These are phyloP conservation scores for Sugiyamaella americana DNA, from an alignment of 805 yeast genomes.

Conservation along the genomic window DNA sequence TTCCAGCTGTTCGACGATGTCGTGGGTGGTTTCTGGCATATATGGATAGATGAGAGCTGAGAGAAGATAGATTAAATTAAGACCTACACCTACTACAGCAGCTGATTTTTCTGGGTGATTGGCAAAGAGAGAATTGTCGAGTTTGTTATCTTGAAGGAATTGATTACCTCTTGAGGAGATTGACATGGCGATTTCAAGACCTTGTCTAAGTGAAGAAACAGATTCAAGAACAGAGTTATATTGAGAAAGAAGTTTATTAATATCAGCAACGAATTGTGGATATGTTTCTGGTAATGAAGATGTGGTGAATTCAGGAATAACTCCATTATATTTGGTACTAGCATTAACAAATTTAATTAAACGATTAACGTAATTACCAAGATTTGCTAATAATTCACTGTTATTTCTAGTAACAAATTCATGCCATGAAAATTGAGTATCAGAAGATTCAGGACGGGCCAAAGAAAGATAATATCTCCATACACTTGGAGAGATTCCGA, in stretches of 20 bases:
- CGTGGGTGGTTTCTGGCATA: constrained; percentile 76
- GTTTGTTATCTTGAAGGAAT: constrained; percentile 92
- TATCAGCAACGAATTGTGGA: constrained; percentile 39
- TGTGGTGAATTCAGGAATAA: constrained; percentile 59
- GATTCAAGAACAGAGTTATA: constrained; percentile 72
- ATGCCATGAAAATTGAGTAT: constrained; percentile 95
- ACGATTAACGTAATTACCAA: constrained; percentile 96
- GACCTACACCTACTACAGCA: constrained; percentile 87
- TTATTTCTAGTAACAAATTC: constrained; percentile 93
- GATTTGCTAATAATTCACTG: constrained; percentile 86
- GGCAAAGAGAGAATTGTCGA: constrained; percentile 79
- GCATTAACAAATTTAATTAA: constrained; percentile 83
- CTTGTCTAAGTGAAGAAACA: constrained; percentile 69
- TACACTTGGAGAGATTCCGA: constrained; percentile 85
- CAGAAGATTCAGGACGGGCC: constrained; percentile 91
- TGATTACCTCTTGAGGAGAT: constrained; percentile 89
- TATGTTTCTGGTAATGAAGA: constrained; percentile 41
- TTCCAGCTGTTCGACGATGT: constrained; percentile 72
- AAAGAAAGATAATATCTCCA: constrained; percentile 96
- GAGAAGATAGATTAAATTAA: constrained; percentile 82
- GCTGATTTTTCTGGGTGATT: constrained; percentile 75
- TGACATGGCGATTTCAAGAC: constrained; percentile 87
- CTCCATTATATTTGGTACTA: constrained; percentile 89
- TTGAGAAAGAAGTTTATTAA: constrained; percentile 52
- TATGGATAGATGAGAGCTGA: constrained; percentile 78